These are phyloP conservation scores for Wickerhamomyces rabaulensis DNA, from an alignment of 805 yeast genomes.

Conservation along the genomic window DNA sequence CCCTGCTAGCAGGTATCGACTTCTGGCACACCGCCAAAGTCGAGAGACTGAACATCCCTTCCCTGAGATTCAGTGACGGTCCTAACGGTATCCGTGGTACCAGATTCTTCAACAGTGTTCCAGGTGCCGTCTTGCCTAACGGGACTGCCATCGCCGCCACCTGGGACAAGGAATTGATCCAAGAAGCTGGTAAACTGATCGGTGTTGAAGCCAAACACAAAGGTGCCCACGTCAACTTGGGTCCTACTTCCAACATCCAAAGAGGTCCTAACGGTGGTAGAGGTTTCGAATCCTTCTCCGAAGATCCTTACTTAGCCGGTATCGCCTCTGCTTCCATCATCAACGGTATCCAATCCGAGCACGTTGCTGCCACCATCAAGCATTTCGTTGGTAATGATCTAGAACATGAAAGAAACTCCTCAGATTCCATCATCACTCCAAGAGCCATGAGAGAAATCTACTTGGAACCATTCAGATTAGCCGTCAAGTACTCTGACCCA, in stretches of 20 bases:
- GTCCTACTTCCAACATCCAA: slow-evolving; percentile 45
- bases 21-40: slow-evolving; percentile 40
- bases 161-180: slow-evolving; percentile 42
- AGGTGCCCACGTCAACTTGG: slow-evolving; percentile 43
- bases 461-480: slow-evolving; percentile 54
- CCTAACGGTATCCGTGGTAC: slow-evolving; percentile 57
- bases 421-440: slow-evolving; percentile 44
- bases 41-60: slow-evolving; percentile 34
- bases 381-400: slow-evolving; percentile 45
- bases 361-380: slow-evolving; percentile 36
- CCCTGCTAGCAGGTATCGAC: slow-evolving; percentile 30
- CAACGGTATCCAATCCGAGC: slow-evolving; percentile 46
- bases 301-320: slow-evolving; percentile 50
- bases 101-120: slow-evolving; percentile 41
- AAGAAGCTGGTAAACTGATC: slow-evolving; percentile 44
- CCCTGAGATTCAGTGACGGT: slow-evolving; percentile 47
- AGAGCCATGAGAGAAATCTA: slow-evolving; percentile 61
- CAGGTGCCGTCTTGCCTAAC: slow-evolving; percentile 53
- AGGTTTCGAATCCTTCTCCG: slow-evolving; percentile 55
- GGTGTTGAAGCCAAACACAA: slow-evolving; percentile 50
- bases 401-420: slow-evolving; percentile 46
- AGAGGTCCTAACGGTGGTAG: slow-evolving; percentile 58
- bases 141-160: slow-evolving; percentile 56
- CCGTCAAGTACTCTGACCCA: slow-evolving; percentile 48
- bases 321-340: slow-evolving; percentile 38